A percentile compares a stretch with the other conserved stretches of the same genome.
Evolutionary conservation across 768 basidiomycete genomes (phyloP).

Genomic region (Pleurotus salmoneostramineus): DNA sequence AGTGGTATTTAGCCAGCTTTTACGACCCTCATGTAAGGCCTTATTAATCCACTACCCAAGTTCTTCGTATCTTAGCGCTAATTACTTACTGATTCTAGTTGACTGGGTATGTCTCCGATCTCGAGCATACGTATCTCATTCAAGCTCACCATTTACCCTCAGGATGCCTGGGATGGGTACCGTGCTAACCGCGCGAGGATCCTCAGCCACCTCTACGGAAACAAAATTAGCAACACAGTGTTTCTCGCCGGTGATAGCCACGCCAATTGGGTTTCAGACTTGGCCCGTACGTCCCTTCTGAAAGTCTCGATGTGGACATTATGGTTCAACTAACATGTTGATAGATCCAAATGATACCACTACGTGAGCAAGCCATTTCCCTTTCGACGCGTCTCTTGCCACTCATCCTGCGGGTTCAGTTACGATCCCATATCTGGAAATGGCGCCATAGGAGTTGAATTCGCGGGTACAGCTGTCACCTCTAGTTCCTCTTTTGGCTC

Average conservation of each 20-base stretch:
- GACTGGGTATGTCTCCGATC: not conserved
- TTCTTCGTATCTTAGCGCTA: too few relatives aligned
- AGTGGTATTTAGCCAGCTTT: slow-evolving; percentile 49
- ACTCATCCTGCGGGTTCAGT: too few relatives aligned
- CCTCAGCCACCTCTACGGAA: slow-evolving; percentile 42
- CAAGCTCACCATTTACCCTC: not conserved
- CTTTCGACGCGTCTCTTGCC: too few relatives aligned
- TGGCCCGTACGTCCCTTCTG: slow-evolving; percentile 35
- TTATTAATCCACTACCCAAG: too few relatives aligned
- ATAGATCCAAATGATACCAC: slow-evolving; percentile 46
- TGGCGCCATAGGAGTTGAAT: slow-evolving; percentile 55
- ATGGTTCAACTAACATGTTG: too few relatives aligned
- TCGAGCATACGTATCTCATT: too few relatives aligned
- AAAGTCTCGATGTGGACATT: too few relatives aligned
- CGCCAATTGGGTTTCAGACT: slow-evolving; percentile 59
- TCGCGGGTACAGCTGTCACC: slow-evolving; percentile 58
- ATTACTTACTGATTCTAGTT: too few relatives aligned
- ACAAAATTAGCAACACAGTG: slow-evolving; percentile 49
- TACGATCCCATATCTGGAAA: slow-evolving; percentile 40
- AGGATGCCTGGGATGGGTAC: slow-evolving; percentile 62
- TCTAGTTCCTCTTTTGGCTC: slow-evolving; percentile 45
- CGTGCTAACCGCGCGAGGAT: slow-evolving; percentile 49
- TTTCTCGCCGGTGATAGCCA: slow-evolving; percentile 61
- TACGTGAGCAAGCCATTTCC: slow-evolving; percentile 40
- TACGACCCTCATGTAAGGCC: slow-evolving; percentile 14